Base-by-base conservation (phyloP, 2,329 filamentous ascomycete genomes). In the Apiospora sp. region DNA sequence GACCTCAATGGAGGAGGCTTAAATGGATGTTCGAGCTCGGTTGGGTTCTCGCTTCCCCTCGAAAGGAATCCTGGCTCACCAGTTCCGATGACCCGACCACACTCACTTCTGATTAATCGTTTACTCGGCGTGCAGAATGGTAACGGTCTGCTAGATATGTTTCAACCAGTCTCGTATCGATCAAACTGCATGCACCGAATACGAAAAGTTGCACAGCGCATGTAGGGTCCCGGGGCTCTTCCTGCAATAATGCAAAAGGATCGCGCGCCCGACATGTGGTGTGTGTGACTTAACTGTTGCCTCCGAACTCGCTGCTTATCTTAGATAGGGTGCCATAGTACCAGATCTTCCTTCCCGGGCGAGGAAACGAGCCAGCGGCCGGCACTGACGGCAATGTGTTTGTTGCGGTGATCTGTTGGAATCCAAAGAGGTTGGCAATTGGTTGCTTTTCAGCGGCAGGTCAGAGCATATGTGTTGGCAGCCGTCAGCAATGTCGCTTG, bases 401-500 rank as follows among this genome's bases (percentile, higher is more conserved):
- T 34, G 8, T 51, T 58, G 30, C 27, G 22, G 51, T 27, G 22
- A 34, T 5, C 7, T n/a, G 19, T 37, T 22, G 27, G 27, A 22
- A 5, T 22, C 54, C 6, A 22, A 34, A 16, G 54, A 22, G 27
- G 54, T 22, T 37, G 54, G 27, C 30, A 37, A 7, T 22, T 22
- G 27, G 58, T 64, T n/a, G 34, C 12, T 8, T 4, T 64, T 41
- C 30, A 24, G 14, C 58, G 19, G 30, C 58, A 64, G 30, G 34
- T 27, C 30, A 22, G 34, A 22, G 16, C 54, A 61, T 16, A 64
- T 64, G 58, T 34, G 58, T 64, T 64, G 58, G 58, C 58, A 64
- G 34, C 34, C 34, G 58, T 41, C 22, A 37, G 58, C 54, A 27
- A 30, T 2, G 27, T 37, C 16, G 30, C 30, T 58, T 16, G 16